Evolutionary conservation across 345 rosid genomes (phyloP), one percentile per base, ranked within the genome.

Genomic region (Salix purpurea): DNA sequence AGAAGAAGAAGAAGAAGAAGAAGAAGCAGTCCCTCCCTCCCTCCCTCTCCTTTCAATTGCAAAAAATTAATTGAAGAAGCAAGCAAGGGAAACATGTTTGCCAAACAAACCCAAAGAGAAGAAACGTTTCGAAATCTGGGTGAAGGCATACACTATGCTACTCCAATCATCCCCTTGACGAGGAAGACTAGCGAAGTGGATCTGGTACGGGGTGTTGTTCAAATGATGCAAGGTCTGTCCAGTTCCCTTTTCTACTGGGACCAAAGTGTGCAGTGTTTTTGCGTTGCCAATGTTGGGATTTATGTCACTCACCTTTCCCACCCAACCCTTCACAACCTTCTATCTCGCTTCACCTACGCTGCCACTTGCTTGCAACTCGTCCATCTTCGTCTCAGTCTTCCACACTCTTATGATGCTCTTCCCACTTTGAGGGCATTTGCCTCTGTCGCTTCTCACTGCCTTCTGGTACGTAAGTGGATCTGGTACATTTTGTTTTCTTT

Each of bases 361-460:
- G 97, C 99, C 23, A 88, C 96, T 5, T 95, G 94, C 84, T 85
- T 95, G 69, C 85, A 87, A 80, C 89, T 93, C 28, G 96, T 95
- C 1, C 90, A 91, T 62, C 65, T 79, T 81, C 72, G 76, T 24
- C 85, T 90, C 44, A 46, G 14, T 46, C 52, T 46, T 46, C 52
- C 52, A 14, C 52, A 46, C 52, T 46, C 52, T 46, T 46, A 46
- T 46, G 14, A 4, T 46, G 52, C 52, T 14, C 52, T 46, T 26
- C 92, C 95, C 67, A 95, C 97, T 28, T 62, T 93, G 65, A 88
- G 87, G 87, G 99, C 97, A 12, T 95, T 95, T 83, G 83, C 90
- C 1, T 84, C 83, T 69, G 81, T 90, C 32, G 91, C 85, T 80
- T 89, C 94, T 67, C 86, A 89, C 0, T 89, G 97, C 97, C 87